Evolutionary conservation across 768 basidiomycete genomes (phyloP).

Genomic region (Agrocybe pediades): DNA sequence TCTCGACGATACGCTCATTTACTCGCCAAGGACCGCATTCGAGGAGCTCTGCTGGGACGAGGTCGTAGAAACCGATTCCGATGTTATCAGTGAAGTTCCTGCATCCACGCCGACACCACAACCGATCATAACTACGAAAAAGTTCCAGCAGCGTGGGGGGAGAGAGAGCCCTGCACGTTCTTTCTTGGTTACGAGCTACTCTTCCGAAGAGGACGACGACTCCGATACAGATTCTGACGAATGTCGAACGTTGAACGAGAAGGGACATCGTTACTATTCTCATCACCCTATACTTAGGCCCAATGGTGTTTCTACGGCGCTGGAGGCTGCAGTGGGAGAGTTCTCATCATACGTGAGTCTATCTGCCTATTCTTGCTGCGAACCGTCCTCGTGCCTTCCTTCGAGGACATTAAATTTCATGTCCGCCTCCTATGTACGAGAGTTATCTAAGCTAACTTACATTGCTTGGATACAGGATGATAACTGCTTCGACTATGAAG

Average conservation of each 20-base stretch:
- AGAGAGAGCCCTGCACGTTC: constrained; percentile 10
- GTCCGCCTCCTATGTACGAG: not conserved
- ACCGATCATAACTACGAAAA: too few relatives aligned
- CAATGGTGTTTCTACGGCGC: not conserved
- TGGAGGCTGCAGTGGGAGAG: constrained; percentile 11
- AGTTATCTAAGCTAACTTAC: not conserved
- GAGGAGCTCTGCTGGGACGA: constrained; percentile 36
- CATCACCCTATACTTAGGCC: constrained; percentile 11
- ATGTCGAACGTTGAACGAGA: constrained; percentile 24
- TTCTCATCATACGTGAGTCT: constrained; percentile 19
- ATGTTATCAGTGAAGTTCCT: not conserved
- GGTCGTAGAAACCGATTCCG: constrained; percentile 3
- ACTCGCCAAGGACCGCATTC: constrained; percentile 36
- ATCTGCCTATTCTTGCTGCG: constrained; percentile 3
- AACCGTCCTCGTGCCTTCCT: constrained; percentile 6
- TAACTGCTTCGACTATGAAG: constrained; percentile 19
- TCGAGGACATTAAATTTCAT: not conserved
- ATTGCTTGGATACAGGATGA: constrained; percentile 8
- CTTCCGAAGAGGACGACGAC: constrained; percentile 27
- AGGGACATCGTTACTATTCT: constrained; percentile 13
- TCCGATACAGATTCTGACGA: constrained; percentile 30
- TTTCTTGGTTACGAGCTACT: constrained; percentile 17
- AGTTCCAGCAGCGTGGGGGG: constrained; percentile 3
- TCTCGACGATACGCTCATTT: constrained; percentile 37
- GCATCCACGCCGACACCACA: constrained; percentile 5